Evolutionary conservation across 176 grass and related monocot species (phyloP).

Genomic region (Themeda triandra): DNA sequence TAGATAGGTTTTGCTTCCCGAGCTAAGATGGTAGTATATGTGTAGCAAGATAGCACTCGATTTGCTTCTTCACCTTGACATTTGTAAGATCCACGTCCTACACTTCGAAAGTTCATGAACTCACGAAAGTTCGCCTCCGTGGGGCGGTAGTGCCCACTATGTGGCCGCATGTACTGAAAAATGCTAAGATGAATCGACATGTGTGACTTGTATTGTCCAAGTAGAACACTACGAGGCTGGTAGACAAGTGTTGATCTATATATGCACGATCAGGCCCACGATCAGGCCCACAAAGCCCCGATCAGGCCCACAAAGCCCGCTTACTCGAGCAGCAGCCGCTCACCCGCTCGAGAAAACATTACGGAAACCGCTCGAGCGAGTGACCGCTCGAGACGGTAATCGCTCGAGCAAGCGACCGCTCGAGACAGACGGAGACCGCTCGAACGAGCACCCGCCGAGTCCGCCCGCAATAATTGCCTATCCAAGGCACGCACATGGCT

Average conservation of each 20-base stretch:
- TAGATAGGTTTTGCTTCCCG: not conserved
- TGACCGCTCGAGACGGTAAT: too few relatives aligned
- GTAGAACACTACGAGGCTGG: not conserved
- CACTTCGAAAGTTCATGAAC: slow-evolving; percentile 76
- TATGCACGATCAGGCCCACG: too few relatives aligned
- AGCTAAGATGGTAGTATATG: not conserved
- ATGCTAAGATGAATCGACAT: slow-evolving; percentile 17
- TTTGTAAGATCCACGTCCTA: slow-evolving; percentile 70
- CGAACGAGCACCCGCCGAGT: too few relatives aligned
- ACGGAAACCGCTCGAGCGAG: too few relatives aligned
- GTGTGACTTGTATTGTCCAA: not conserved
- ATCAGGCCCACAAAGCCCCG: too few relatives aligned
- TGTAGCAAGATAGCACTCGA: not conserved
- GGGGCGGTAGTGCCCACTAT: slow-evolving; percentile 90
- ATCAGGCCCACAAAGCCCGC: too few relatives aligned
- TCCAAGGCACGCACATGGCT: too few relatives aligned
- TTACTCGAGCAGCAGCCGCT: too few relatives aligned
- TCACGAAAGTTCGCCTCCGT: slow-evolving; percentile 84
- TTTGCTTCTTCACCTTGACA: slow-evolving; percentile 52
- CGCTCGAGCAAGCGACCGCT: too few relatives aligned
- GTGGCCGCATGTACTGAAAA: slow-evolving; percentile 82
- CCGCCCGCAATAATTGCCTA: too few relatives aligned
- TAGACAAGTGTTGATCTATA: not conserved
- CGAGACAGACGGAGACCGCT: too few relatives aligned
- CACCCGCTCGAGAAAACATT: too few relatives aligned